A percentile compares a stretch with the other conserved stretches of the same genome.
phyloP scores from a whole-genome alignment of 768 basidiomycete species.

The Macrolepiota fuliginosa region DNA sequence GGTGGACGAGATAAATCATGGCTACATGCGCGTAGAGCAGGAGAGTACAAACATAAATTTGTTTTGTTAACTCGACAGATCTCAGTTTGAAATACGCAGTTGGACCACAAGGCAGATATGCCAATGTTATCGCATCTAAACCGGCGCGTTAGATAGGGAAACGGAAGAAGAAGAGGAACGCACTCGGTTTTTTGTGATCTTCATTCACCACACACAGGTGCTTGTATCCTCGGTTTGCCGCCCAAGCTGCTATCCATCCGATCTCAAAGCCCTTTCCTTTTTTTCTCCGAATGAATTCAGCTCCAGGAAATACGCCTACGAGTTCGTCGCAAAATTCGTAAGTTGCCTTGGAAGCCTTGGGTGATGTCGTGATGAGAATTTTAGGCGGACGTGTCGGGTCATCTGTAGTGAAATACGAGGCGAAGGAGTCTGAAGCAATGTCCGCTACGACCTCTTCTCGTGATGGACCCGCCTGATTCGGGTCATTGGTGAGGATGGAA shows the following conservation, averaged over 20 bases:
- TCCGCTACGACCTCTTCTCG: constrained; percentile 63
- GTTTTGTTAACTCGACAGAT: constrained; percentile 79
- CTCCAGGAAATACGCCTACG: constrained; percentile 86
- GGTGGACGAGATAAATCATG: background rate
- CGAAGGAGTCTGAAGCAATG: constrained; percentile 73
- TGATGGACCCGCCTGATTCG: constrained; percentile 31
- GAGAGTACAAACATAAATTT: constrained; percentile 68
- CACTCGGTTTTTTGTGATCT: constrained; percentile 91
- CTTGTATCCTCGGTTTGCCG: constrained; percentile 82
- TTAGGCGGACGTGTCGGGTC: constrained; percentile 78
- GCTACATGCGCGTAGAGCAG: background rate
- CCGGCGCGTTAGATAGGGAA: constrained; percentile 7
- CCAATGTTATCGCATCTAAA: constrained; percentile 88
- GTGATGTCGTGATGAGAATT: constrained; percentile 87
- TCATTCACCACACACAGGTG: constrained; percentile 94
- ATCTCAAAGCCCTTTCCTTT: constrained; percentile 90
- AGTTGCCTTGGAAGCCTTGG: constrained; percentile 82
- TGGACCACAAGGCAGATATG: constrained; percentile 89
- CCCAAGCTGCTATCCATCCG: constrained; percentile 92
- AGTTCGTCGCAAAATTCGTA: constrained; percentile 94
- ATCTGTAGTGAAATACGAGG: constrained; percentile 69
- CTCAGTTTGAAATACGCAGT: constrained; percentile 95
- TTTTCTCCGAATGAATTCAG: constrained; percentile 82
- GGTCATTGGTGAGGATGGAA: constrained; percentile 58
- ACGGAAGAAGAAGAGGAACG: constrained; percentile 28